These are phyloP conservation scores for Cunninghamia lanceolata DNA, from an alignment of 75 land plant genomes.

Conservation along the genomic window DNA sequence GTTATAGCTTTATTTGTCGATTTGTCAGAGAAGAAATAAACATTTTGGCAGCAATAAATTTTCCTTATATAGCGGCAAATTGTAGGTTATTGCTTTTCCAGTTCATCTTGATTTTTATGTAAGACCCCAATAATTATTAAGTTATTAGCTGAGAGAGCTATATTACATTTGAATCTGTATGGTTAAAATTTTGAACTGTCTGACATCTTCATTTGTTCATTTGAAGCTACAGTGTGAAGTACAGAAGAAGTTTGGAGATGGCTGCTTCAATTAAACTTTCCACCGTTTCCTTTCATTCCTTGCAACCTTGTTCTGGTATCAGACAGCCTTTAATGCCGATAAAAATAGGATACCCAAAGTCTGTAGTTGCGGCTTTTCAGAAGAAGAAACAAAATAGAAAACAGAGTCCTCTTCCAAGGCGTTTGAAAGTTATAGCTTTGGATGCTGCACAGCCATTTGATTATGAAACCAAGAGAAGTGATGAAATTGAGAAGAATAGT, in stretches of 20 bases:
- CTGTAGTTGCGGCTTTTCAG: neutral
- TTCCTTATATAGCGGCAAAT: neutral
- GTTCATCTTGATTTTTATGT: neutral
- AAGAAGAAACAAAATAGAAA: neutral
- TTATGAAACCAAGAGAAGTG: constrained; percentile 30
- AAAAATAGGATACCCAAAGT: neutral
- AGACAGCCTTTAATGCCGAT: neutral
- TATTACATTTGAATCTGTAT: neutral
- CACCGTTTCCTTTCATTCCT: neutral
- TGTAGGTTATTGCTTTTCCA: neutral
- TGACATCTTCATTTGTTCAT: neutral
- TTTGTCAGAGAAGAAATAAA: neutral
- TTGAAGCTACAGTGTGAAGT: neutral
- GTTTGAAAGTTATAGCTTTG: constrained; percentile 6
- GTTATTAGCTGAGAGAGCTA: neutral
- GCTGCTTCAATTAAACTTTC: constrained; percentile 1
- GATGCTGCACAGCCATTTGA: constrained; percentile 47
- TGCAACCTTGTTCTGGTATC: neutral
- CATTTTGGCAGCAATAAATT: neutral
- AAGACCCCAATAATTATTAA: neutral
- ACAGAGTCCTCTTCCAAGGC: neutral
- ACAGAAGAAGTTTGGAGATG: constrained; percentile 5
- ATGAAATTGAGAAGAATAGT: constrained; percentile 18
- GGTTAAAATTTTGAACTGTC: neutral
- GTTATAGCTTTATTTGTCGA: neutral